These are phyloP conservation scores for Saccharum hybrid DNA, from an alignment of 202 grass and related monocot genomes.

Conservation along the genomic window DNA sequence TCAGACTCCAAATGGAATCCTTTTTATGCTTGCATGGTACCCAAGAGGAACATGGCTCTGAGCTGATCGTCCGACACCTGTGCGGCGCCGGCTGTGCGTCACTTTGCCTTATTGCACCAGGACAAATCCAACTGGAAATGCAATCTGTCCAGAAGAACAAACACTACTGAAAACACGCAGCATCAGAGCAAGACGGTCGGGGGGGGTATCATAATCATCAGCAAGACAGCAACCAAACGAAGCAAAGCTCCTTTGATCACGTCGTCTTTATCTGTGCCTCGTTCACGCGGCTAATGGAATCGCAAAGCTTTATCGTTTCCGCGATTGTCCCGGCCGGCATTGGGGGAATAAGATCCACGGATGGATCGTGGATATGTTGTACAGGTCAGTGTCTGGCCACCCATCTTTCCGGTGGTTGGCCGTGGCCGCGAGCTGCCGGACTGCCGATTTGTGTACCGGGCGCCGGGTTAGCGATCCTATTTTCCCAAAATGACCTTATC, in stretches of 20 bases:
- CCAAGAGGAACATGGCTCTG: background rate
- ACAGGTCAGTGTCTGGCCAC: slow-evolving; percentile 28
- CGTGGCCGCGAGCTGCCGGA: slow-evolving; percentile 14
- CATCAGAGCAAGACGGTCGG: background rate
- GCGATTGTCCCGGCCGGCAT: slow-evolving; percentile 24
- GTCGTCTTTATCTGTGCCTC: slow-evolving; percentile 14
- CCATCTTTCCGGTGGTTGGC: slow-evolving; percentile 48
- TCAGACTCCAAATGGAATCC: slow-evolving; percentile 27
- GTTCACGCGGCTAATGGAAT: slow-evolving; percentile 27
- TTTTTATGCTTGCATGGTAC: background rate
- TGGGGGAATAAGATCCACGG: slow-evolving; percentile 51
- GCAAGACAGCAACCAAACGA: background rate
- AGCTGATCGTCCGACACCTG: background rate
- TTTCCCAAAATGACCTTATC: background rate
- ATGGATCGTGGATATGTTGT: slow-evolving; percentile 39
- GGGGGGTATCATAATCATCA: background rate
- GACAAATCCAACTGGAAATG: slow-evolving; percentile 35
- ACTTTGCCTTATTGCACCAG: background rate
- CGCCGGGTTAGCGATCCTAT: background rate
- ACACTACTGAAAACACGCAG: background rate
- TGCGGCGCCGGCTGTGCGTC: background rate
- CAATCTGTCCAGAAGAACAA: background rate
- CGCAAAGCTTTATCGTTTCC: slow-evolving; percentile 5
- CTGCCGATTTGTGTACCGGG: background rate
- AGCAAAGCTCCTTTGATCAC: slow-evolving; percentile 11